phyloP scores from a whole-genome alignment of 257 asterid genomes.

The Nicotiana undulata region DNA sequence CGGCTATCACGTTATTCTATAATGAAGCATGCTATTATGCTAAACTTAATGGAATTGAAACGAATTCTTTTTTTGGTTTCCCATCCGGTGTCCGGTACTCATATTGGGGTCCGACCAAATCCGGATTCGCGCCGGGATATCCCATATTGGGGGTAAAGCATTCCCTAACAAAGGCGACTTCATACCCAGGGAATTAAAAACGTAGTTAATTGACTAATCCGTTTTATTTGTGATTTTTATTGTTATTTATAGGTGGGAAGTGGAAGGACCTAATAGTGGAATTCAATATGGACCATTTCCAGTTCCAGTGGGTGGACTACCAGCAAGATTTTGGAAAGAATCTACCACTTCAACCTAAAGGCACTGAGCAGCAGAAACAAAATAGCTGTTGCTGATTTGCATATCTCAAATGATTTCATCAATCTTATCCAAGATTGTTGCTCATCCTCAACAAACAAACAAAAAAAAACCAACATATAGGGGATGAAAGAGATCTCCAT shows the following conservation, averaged over 20 bases:
- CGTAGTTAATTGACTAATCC: neutral
- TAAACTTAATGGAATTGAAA: neutral
- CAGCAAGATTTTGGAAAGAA: conserved; percentile 57
- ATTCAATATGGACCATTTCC: conserved; percentile 77
- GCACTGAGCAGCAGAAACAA: neutral
- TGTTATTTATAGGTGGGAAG: conserved; percentile 55
- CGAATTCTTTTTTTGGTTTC: no score
- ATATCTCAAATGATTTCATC: conserved; percentile 11
- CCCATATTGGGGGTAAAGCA: no score
- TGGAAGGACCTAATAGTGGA: conserved; percentile 52
- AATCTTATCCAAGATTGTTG: conserved; percentile 9
- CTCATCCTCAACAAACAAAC: no score
- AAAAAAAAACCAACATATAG: neutral
- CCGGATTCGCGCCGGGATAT: rapidly evolving
- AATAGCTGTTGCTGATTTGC: neutral
- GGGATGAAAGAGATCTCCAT: neutral
- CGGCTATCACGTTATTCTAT: neutral
- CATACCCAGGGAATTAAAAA: no score
- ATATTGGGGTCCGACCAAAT: no score
- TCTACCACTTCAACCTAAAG: conserved; percentile 15
- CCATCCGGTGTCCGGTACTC: no score
- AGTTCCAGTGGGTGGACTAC: conserved; percentile 71
- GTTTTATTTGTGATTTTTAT: neutral
- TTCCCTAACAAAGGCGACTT: no score
- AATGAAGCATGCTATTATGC: neutral